phyloP scores from a whole-genome alignment of 768 basidiomycete species.

The Boletus coccyginus region DNA sequence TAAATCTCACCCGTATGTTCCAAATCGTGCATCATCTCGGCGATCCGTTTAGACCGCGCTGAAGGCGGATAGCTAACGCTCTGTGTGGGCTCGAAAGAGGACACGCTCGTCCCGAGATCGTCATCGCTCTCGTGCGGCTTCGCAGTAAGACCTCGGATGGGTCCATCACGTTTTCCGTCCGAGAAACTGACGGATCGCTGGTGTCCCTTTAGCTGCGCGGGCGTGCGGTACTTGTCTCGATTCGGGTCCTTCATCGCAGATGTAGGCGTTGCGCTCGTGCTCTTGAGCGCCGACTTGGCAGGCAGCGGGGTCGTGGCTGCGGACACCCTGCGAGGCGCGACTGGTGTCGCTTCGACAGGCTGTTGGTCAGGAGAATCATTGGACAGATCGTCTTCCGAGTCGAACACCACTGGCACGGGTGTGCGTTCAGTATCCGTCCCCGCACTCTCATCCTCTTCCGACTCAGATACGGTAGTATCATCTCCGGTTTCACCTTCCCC shows the following conservation, averaged over 20 bases:
- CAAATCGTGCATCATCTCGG: conserved; percentile 73
- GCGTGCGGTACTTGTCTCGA: conserved; percentile 51
- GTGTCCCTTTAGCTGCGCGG: conserved; percentile 47
- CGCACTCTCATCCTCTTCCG: conserved; percentile 25
- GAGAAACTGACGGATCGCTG: conserved; percentile 96
- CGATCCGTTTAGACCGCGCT: conserved; percentile 75
- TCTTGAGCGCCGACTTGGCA: conserved; percentile 42
- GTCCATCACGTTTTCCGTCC: conserved; percentile 87
- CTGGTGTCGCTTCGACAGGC: conserved; percentile 17
- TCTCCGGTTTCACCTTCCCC: conserved; percentile 32
- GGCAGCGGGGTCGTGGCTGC: conserved; percentile 29
- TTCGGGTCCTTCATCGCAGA: conserved; percentile 57
- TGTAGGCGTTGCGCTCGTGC: conserved; percentile 47
- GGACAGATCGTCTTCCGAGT: conserved; percentile 40
- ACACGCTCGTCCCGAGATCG: conserved; percentile 24
- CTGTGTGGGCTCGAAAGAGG: conserved; percentile 18
- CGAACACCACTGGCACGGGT: conserved; percentile 11
- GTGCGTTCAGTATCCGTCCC: conserved; percentile 3
- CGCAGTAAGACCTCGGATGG: conserved; percentile 62
- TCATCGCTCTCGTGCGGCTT: conserved; percentile 40
- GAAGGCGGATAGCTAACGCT: conserved; percentile 47
- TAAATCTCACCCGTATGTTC: conserved; percentile 61
- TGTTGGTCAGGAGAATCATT: conserved; percentile 13
- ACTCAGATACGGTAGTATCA: conserved; percentile 41
- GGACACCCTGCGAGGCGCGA: conserved; percentile 13